Base-by-base conservation (phyloP, 352 stramenopile species). In the Discostella stelligera region DNA sequence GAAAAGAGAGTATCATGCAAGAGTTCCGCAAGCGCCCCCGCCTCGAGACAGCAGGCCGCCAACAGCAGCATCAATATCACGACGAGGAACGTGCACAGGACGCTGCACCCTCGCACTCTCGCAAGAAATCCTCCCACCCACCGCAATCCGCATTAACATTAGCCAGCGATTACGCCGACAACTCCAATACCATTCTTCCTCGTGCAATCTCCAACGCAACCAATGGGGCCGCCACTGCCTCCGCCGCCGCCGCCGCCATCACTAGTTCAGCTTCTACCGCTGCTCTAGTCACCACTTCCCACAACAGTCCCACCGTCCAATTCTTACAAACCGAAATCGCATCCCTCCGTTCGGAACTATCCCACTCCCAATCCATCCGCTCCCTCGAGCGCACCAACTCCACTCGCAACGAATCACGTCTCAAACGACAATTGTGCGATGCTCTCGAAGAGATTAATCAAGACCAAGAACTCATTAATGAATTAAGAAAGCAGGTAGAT, bases 371-470 rank as follows among this genome's bases (percentile, higher is more conserved):
- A 72, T 83, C 74, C 14, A 66, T 91, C 3, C 69, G 84, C 20
- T 58, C 70, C 7, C 61, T 90, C 21, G 87, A 92, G 55, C 66
- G 83, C n/a, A 80, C 80, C 55, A 74, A 79, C 32, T 66, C 70
- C 32, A 44, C 56, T 21, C 68, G 85, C 32, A 62, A 52, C 9
- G 66, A 90, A 41, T 27, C 82, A 20, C 77, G 85, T 16, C 65
- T 90, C 9, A 75, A 89, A 70, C 67, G 80, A 25, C 79, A 86
- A 62, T 32, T 89, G 0, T 55, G 85, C 50, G 86, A 90, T 79
- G 83, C 82, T 9, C 54, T 80, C 5, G 76, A 90, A 54, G 83
- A 93, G 66, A 65, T 77, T 1, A 53, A 79, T 14, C 79, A 91
- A 37, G 62, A 66, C 21, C 73, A 82, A 16, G 49, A 73, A 3